phyloP scores from a whole-genome alignment of 257 asterid species.

The Penstemon davidsonii region DNA sequence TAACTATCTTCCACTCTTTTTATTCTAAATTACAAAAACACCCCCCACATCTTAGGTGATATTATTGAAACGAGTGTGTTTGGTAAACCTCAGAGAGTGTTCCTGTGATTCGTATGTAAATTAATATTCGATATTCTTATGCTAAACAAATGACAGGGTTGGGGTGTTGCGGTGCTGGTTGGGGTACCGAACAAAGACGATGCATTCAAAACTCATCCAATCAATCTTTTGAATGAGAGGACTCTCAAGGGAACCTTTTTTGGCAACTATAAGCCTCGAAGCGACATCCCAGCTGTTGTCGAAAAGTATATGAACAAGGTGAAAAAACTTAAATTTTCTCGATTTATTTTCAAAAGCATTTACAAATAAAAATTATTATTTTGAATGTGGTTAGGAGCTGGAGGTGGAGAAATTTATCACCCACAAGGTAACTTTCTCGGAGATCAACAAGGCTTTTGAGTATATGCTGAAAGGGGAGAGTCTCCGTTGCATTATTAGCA shows the following conservation, averaged over 20 bases:
- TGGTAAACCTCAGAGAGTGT: too few relatives aligned
- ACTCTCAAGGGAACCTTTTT: conserved; percentile 85
- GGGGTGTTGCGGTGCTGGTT: conserved; percentile 95
- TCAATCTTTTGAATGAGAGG: conserved; percentile 71
- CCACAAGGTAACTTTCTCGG: conserved; percentile 49
- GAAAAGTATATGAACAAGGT: conserved; percentile 81
- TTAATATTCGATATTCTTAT: background rate
- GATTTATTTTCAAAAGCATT: background rate
- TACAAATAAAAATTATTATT: too few relatives aligned
- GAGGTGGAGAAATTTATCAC: conserved; percentile 70
- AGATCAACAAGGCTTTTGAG: conserved; percentile 72
- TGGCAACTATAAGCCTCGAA: conserved; percentile 83
- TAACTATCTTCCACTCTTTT: conserved; percentile 24
- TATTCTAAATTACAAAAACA: background rate
- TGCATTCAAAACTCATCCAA: conserved; percentile 68
- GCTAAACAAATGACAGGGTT: conserved; percentile 48
- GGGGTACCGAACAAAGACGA: conserved; percentile 83
- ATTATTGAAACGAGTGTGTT: too few relatives aligned
- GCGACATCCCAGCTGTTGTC: conserved; percentile 67
- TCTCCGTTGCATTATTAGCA: conserved; percentile 56
- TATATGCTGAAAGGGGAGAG: conserved; percentile 50
- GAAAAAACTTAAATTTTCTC: background rate
- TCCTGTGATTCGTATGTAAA: background rate
- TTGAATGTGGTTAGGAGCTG: conserved; percentile 37
- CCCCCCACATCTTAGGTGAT: too few relatives aligned